A percentile compares a stretch with the other conserved stretches of the same genome.
Conservation (phyloP, 257 asterid genomes). For the Nyctanthes arbortristis region DNA sequence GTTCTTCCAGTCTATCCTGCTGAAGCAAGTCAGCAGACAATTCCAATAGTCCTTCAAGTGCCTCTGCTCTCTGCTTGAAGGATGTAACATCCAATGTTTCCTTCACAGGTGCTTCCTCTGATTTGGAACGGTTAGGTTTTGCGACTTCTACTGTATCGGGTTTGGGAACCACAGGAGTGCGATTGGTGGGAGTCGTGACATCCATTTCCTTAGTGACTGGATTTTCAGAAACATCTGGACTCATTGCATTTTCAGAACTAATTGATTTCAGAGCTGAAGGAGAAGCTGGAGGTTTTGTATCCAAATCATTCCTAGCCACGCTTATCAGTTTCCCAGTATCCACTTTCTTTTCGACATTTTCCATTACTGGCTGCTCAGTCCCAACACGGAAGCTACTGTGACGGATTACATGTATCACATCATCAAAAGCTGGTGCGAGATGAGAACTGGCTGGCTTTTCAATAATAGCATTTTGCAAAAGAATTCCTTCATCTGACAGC, state of each 20-base stretch:
- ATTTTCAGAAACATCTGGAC: conserved; percentile 38
- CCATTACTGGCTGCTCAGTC: conserved; percentile 46
- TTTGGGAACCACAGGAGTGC: conserved; percentile 26
- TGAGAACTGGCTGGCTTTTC: conserved; percentile 40
- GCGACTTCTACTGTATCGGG: conserved; percentile 36
- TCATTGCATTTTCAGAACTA: conserved; percentile 23
- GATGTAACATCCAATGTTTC: conserved; percentile 77
- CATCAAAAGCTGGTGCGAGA: conserved; percentile 55
- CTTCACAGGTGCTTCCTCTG: conserved; percentile 52
- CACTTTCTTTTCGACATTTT: conserved; percentile 39
- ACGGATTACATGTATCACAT: conserved; percentile 62
- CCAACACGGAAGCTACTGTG: conserved; percentile 71
- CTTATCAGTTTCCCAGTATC: conserved; percentile 51
- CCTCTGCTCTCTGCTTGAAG: conserved; percentile 89
- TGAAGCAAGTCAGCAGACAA: conserved; percentile 91
- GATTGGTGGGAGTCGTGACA: conserved; percentile 27
- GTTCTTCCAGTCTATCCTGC: conserved; percentile 84
- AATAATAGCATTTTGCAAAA: conserved; percentile 43
- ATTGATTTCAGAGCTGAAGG: conserved; percentile 35
- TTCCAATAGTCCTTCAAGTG: conserved; percentile 91
- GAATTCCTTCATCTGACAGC: conserved; percentile 38
- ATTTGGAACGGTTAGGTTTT: conserved; percentile 29
- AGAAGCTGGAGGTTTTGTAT: conserved; percentile 36
- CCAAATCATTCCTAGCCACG: conserved; percentile 50
- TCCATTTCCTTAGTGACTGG: conserved; percentile 54